These are phyloP conservation scores for Lignosus rhinocerotis DNA, from an alignment of 1,284 basidiomycete species.

Conservation along the genomic window DNA sequence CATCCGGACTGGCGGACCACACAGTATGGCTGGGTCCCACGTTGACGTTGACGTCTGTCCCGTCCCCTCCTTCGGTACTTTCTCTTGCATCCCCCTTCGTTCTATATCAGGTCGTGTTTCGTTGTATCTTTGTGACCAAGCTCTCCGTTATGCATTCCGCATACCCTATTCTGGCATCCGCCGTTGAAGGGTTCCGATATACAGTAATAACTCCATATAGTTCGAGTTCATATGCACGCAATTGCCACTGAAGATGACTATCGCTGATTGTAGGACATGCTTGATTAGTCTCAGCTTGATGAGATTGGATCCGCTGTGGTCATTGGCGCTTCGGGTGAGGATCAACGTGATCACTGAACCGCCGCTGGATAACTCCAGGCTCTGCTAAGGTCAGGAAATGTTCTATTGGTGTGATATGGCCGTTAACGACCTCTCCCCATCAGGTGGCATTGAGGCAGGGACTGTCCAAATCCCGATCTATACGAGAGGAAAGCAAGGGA, in stretches of 20 bases:
- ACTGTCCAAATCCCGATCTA: too few species aligned
- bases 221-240: too few species aligned
- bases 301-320: too few species aligned
- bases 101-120: background rate
- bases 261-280: too few species aligned
- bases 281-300: background rate
- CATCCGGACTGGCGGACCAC: conserved; percentile 10
- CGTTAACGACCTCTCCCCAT: conserved; percentile 7
- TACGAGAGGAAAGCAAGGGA: too few species aligned
- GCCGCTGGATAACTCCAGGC: background rate
- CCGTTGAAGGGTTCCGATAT: background rate
- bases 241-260: too few species aligned
- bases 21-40: conserved; percentile 9
- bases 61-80: conserved; percentile 8
- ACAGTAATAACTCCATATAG: background rate
- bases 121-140: conserved; percentile 9
- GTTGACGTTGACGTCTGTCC: background rate
- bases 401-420: conserved; percentile 8
- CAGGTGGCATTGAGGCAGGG: too few species aligned
- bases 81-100: conserved; percentile 1
- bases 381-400: too few species aligned
- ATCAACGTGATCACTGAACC: too few species aligned
- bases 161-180: background rate
- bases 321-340: too few species aligned
- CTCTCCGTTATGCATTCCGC: background rate